Evolutionary conservation across 345 rosid species (phyloP), one percentile per base, ranked within the genome.

Genomic region (Mangifera indica): DNA sequence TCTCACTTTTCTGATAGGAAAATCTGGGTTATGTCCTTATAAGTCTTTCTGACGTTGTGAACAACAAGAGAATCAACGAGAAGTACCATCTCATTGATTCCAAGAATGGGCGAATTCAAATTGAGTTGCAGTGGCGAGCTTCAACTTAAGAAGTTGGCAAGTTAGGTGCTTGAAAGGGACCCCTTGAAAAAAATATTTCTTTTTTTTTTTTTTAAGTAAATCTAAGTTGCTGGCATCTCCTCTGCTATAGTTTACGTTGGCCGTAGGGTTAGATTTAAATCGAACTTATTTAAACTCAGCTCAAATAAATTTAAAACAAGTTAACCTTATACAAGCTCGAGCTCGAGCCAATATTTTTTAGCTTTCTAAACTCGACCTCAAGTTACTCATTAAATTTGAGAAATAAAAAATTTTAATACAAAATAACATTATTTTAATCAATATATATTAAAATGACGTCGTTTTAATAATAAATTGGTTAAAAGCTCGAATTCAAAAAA

Each of bases 101-200:
- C 3, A 92, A 84, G 82, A 94, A 92, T 32, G 98, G 98, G 59
- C 82, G 86, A 77, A 74, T 87, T 66, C 92, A 89, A 59, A 83
- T 91, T 48, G 97, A 91, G 84, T 76, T 93, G 83, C 98, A 87
- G 63, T 93, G 96, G 98, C 86, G 94, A 84, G 81, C 92, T 58
- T 78, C 89, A 22, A 78, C 85, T 15, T 86, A 69, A 71, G 68
- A 56, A 42, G 15, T 69, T 52, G 42, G 10, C 60, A 54, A 40
- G 17, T 1, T 22, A 44, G 34, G 9, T 20, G 9, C 22, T 21
- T 3, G 5, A 5, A 6, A 63, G 29, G 17, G 6, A 34, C 37
- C 6, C 37, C 25, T 15, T 7, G 10, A 14, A 1, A 34, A 40
- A 10, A 60, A 15, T 37, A 29, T 11, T 20, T 29, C 32, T 29